Evolutionary conservation across 202 grass and related monocot genomes (phyloP), one percentile per base, ranked within the genome.

Genomic region (Carex arenaria): DNA sequence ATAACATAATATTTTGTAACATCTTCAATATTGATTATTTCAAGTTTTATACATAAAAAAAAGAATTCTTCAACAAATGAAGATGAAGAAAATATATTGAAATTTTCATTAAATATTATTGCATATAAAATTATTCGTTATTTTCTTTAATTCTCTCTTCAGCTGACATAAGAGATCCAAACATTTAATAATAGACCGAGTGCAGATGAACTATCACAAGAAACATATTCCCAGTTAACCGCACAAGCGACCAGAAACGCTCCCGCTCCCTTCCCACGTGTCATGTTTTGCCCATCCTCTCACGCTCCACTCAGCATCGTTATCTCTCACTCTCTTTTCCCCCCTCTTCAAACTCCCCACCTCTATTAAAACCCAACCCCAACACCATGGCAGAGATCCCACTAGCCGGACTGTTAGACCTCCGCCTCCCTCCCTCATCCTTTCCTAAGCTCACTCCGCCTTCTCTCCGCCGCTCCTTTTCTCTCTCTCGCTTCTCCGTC

Each of bases 341-440:
- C 76, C 36, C 23, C 42, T 18, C 38, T n/a, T 42, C 72, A 1
- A 28, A 6, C 71, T 9, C 51, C 3, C 40, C 72, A 20, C n/a
- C 82, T 17, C n/a, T 70, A 1, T 52, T 38, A 26, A 75, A 84
- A 38, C 79, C 11, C 53, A 30, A 26, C 80, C 22, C 34, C 83
- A 23, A 26, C 73, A 28, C 78, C 83, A 91, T 96, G 87, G 90
- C 70, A 1, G 82, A 91, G 69, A 84, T 43, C 54, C 78, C 68
- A 40, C 83, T 83, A 14, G 51, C 82, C 72, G 49, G 60, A 20
- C 82, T 23, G 26, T 78, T 61, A 47, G 82, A 81, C 75, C 63
- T 87, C 34, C 85, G 56, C 64, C 71, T 45, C 0, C 79, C 12
- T 64, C 47, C 31, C 63, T 83, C 68, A 63, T 66, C 87, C 40